Evolutionary conservation across 163 green algal species (phyloP), one percentile per base, ranked within the genome.

Genomic region (Scenedesmus sp.): DNA sequence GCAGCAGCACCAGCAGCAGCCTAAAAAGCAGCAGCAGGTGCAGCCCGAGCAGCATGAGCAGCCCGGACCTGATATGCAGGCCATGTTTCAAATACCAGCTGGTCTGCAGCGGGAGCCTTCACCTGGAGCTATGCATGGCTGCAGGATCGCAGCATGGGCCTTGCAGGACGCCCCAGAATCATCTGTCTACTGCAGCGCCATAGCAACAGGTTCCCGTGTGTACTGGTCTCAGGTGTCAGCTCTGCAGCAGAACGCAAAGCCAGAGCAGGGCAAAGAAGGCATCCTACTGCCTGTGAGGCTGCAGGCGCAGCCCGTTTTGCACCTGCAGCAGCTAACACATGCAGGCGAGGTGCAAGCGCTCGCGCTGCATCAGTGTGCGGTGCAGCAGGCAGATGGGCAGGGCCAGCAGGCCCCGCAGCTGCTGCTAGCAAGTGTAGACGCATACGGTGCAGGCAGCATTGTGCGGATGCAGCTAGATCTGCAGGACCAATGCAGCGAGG

Each of bases 121-220:
- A 20, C 89, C 89, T 54, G 89, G 89, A 6, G 89, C 89, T 6
- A 92, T 92, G 89, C 89, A 92, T 55, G 89, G 81, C 52, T 92
- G 89, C 89, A 87, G 89, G 54, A 74, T 92, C 15, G 89, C 89
- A 20, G 86, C 64, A 57, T 86, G 81, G 34, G 55, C 81, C 52
- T 34, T 60, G 46, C 87, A 84, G 81, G 87, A 20, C n/a, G 52
- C 60, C 52, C 62, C 62, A 89, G 62, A 57, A 23, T 62, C 56
- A 8, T 56, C 79, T 52, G 3, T n/a, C 4, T 91, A 91, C 67
- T 46, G 20, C 26, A 62, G 74, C 66, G 87, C 76, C 9, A 13
- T 91, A 62, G 87, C 74, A 62, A 67, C 87, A 76, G 87, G 87
- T 46, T 9, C 76, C 0, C 54, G n/a, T 23, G 87, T 91, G 10